Conservation (phyloP, 2,329 filamentous ascomycete genomes). For the Colletotrichum australisinense region DNA sequence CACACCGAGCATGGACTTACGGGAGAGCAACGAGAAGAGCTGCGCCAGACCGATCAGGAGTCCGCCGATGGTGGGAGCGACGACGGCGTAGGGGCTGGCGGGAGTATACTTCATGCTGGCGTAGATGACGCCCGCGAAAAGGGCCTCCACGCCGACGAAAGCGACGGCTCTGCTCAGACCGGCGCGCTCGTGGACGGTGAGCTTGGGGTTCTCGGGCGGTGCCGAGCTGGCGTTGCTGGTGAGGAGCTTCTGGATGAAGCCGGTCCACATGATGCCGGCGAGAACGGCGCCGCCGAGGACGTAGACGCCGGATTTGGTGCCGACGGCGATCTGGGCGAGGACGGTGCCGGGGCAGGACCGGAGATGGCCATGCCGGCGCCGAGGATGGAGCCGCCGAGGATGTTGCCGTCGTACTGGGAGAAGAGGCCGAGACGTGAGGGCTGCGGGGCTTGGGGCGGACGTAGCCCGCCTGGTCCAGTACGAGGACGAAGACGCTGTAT, state of each 20-base stretch:
- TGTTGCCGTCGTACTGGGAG: conserved; percentile 70
- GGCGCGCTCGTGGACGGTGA: conserved; percentile 53
- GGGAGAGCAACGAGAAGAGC: conserved; percentile 63
- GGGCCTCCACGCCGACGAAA: conserved; percentile 55
- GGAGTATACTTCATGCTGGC: conserved; percentile 47
- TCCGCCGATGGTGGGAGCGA: conserved; percentile 65
- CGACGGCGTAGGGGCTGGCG: conserved; percentile 43
- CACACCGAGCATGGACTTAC: conserved; percentile 67
- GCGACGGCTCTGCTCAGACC: conserved; percentile 51
- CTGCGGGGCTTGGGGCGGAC: conserved; percentile 58
- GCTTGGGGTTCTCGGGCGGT: conserved; percentile 37
- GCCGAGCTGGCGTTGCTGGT: conserved; percentile 41
- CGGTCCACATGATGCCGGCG: conserved; percentile 66
- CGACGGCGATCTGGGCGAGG: conserved; percentile 68
- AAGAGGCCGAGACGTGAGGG: conserved; percentile 64
- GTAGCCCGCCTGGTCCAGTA: conserved; percentile 56
- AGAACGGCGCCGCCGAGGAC: conserved; percentile 65
- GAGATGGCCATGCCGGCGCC: conserved; percentile 75
- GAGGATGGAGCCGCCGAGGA: conserved; percentile 70
- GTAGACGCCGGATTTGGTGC: conserved; percentile 62
- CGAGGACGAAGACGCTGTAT: conserved; percentile 56
- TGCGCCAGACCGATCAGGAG: conserved; percentile 69
- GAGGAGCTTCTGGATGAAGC: conserved; percentile 51
- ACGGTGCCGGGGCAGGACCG: conserved; percentile 74
- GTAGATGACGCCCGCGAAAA: conserved; percentile 54